A percentile compares a stretch with the other conserved stretches of the same genome.
phyloP scores from a whole-genome alignment of 164 flowering plant species.

The Platanus orientalis region DNA sequence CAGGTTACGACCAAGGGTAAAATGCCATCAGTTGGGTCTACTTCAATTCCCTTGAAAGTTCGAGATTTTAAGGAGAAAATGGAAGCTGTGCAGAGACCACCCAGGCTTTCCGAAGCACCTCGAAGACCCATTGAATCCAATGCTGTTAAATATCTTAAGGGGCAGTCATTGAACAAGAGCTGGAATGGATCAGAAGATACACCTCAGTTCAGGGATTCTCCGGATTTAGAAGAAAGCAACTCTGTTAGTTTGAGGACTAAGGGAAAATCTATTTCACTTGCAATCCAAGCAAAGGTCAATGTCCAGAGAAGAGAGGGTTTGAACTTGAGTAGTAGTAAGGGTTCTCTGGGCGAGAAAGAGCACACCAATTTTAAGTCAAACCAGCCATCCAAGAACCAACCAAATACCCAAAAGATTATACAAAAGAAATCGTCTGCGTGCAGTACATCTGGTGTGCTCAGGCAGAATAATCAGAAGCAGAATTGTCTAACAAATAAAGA shows the following conservation, averaged over 20 bases:
- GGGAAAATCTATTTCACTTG: conserved; percentile 81
- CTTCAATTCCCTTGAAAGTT: conserved; percentile 35
- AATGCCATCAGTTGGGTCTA: conserved; percentile 33
- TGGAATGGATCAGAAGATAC: conserved; percentile 52
- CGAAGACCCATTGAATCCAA: conserved; percentile 49
- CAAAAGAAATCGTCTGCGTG: conserved; percentile 39
- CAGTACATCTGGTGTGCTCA: conserved; percentile 45
- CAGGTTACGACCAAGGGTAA: conserved; percentile 28
- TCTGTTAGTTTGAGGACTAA: conserved; percentile 34
- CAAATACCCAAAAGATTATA: conserved; percentile 33
- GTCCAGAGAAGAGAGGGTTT: conserved; percentile 83
- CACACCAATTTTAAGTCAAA: conserved; percentile 34
- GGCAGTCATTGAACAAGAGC: conserved; percentile 67
- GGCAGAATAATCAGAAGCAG: conserved; percentile 86
- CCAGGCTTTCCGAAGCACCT: conserved; percentile 42
- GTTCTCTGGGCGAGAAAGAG: conserved; percentile 32
- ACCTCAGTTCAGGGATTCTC: conserved; percentile 23
- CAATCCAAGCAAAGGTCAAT: conserved; percentile 93
- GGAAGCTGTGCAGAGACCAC: conserved; percentile 32
- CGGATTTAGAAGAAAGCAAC: conserved; percentile 37
- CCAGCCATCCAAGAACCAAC: conserved; percentile 37
- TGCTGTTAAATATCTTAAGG: conserved; percentile 68
- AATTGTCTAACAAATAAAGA: conserved; percentile 42
- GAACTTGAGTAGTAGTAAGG: conserved; percentile 24
- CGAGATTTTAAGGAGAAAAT: conserved; percentile 50